Base-by-base conservation (phyloP, 2,329 filamentous ascomycete genomes). In the Neurospora crassa region DNA sequence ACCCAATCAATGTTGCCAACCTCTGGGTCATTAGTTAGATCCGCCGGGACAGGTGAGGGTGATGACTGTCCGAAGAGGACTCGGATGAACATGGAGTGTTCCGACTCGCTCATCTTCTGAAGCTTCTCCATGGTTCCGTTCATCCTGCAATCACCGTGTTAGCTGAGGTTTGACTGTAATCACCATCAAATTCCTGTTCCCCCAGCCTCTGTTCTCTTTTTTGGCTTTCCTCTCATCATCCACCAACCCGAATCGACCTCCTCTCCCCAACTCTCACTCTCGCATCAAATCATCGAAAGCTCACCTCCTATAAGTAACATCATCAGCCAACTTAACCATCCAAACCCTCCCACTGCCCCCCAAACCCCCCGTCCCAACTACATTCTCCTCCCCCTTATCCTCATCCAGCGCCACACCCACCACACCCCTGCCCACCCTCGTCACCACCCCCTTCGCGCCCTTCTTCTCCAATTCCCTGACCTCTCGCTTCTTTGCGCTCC, bases 331-430 rank as follows among this genome's bases (percentile, higher is more conserved):
- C 81, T 90, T 91, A 45, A 90, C 87, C 68, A 89, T 78, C 89
- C 89, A 91, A 12, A 90, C 83, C 74, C 87, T 81, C 82, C 85
- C 16, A 78, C 77, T 73, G 83, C 80, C 20, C 78, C 78, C 74
- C 79, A 72, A 67, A 67, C 70, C 8, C 80, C 85, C 63, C 76
- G 77, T 68, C 68, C 80, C 82, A 68, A 85, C 86, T 75, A 81
- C 79, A 72, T 78, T 79, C 69, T 84, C 84, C 67, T 81, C 83
- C 69, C 86, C 86, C 75, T 81, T 84, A 68, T 89, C 89, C 77
- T 89, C 90, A 74, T 93, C 91, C 68, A 94, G 80, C 6, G 92
- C 91, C 37, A 95, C 88, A 24, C 85, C 85, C 1, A 96, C 81
- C 8, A 82, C 82, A 34, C 84, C 84, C 74, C 84, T 86, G 72